Base-by-base conservation (phyloP, 1,284 basidiomycete species). In the Ustilago nuda region DNA sequence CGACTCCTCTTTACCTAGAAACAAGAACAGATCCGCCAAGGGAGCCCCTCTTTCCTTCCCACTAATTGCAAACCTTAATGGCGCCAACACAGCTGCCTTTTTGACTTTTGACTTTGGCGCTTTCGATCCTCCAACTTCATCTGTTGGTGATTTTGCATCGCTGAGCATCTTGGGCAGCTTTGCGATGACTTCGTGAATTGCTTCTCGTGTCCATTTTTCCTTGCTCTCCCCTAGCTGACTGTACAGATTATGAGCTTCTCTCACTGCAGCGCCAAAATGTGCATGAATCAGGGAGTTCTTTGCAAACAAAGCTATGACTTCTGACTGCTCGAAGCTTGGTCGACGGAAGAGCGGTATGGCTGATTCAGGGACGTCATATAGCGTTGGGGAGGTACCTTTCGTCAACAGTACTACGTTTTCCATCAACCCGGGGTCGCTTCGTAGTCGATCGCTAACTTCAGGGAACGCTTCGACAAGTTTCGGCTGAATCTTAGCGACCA, bases 61-160 rank as follows among this genome's bases (percentile, higher is more conserved):
- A 39, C 59, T 70, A 50, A 79, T 57, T 6, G 69, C 74, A 30
- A 77, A 72, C 19, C 77, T 43, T 13, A 79, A 52, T 12, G 77
- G 76, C 0, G 66, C 68, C 11, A 77, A 35, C n/a, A 79, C 54
- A 4, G 64, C 64, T 1, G 73, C 55, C 51, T 77, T 77, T 19
- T 76, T 76, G 33, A 76, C 51, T 23, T 72, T 76, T 8, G 53
- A 61, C 15, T 58, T 67, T 35, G 63, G 41, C 4, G 23, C 48
- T 9, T 54, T 53, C 12, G 19, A 12, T 7, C 33, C 12, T 46
- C 30, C 35, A 9, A 19, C 33, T 23, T 32, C 51, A n/a, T 61
- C 46, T 2, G 11, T 17, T 12, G 56, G 54, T 11, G 68, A 56
- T 7, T 15, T 15, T 2, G 59, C 69, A 11, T 61, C 50, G 2